Evolutionary conservation across 2,329 filamentous ascomycete genomes (phyloP).

Genomic region (Parastagonospora avenae): DNA sequence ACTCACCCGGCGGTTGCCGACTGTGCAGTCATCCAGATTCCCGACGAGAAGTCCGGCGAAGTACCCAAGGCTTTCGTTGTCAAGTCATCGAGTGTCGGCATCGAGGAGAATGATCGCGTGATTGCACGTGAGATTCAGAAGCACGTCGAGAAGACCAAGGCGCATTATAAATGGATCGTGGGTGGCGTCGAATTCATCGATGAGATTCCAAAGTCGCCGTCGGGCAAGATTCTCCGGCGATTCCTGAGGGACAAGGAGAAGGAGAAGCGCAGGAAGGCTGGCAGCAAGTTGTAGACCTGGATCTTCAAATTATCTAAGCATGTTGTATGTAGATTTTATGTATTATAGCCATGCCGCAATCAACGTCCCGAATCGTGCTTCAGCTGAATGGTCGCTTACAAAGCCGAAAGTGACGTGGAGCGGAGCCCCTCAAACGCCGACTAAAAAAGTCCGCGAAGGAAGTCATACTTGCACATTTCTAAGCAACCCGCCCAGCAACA

Average conservation of each 20-base stretch:
- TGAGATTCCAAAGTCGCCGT: constrained; percentile 64
- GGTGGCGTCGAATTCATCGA: constrained; percentile 57
- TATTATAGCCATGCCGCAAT: no score
- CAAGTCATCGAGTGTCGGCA: constrained; percentile 52
- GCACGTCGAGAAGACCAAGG: constrained; percentile 66
- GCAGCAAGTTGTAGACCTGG: constrained; percentile 3
- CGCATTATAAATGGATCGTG: constrained; percentile 66
- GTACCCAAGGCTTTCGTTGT: constrained; percentile 69
- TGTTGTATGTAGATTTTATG: no score
- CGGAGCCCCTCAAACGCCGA: constrained; percentile 28
- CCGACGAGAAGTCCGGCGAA: constrained; percentile 65
- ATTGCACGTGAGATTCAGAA: constrained; percentile 59
- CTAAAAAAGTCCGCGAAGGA: constrained; percentile 40
- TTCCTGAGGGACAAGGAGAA: constrained; percentile 76
- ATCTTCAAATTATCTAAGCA: background rate
- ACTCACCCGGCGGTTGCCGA: constrained; percentile 77
- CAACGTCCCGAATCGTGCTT: background rate
- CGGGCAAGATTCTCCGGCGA: constrained; percentile 67
- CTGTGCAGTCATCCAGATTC: constrained; percentile 77
- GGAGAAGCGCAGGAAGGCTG: constrained; percentile 63
- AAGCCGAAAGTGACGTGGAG: constrained; percentile 38
- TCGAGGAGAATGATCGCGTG: constrained; percentile 57
- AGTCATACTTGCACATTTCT: constrained; percentile 36
- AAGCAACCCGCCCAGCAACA: constrained; percentile 28
- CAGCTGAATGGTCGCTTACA: constrained; percentile 13